Evolutionary conservation across 495 filamentous ascomycete species (phyloP), one percentile per base, ranked within the genome.

Genomic region (Penicillium pulvis): DNA sequence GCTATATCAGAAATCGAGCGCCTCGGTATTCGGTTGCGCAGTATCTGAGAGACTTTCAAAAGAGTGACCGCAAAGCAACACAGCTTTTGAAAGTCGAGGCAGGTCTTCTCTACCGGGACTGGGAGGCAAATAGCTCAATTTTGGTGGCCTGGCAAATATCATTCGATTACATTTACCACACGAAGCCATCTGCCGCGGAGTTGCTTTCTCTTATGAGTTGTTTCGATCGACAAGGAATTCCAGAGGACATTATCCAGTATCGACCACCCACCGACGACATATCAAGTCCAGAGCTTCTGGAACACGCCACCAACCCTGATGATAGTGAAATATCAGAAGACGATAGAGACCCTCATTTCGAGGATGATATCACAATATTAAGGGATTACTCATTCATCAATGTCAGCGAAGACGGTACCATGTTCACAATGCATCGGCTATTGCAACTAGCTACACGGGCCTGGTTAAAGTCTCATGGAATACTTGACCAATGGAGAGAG

Each of bases 241-340:
- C 44, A 24, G 44, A 47, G 24, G 14, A 47, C 7, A n/a, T 47
- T 24, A 47, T 47, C 44, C 44, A n/a, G 44, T n/a, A 47, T 47
- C 19, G 36, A 41, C 36, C 36, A 10, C 9, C 10, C 3, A 12
- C 14, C 36, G 16, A 41, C 16, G 12, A 41, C 16, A 41, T 4
- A 41, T 41, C 16, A 41, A 6, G 10, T 41, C 12, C 36, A 41
- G 36, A 41, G 36, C 36, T n/a, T 41, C 16, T 41, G 16, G 12
- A n/a, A 28, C 6, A 28, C 4, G 4, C 4, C 28, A 4, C 28
- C 14, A 12, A 41, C 12, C 17, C 36, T 41, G 36, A 41, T 41
- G 16, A 41, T 4, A 6, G 36, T 3, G 36, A 41, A n/a, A 12
- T 1, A 16, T 41, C 36, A 4, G 36, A n/a, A 41, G 3, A 3